Evolutionary conservation across 2,329 filamentous ascomycete species (phyloP), one percentile per base, ranked within the genome.

Genomic region (Calonectria montana): DNA sequence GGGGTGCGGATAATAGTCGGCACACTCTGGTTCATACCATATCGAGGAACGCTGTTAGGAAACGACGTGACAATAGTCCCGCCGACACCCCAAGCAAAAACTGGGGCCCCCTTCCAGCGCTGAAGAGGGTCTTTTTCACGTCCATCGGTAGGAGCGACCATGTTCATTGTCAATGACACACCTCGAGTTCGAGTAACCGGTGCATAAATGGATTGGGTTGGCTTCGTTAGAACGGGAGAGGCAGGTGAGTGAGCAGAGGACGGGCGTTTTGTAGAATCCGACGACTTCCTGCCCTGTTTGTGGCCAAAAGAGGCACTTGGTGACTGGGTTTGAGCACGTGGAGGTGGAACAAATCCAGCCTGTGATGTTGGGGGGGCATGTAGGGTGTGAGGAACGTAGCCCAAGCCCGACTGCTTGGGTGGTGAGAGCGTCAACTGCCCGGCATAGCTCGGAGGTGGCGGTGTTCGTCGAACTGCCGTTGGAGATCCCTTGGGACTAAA

Each of bases 31-130:
- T 92, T 94, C 75, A 94, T 92, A 29, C 92, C 91, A 83, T 98
- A 98, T 57, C 96, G 92, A 16, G 96, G 96, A 39, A 97, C 91
- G 75, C 96, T 93, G 81, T 94, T 95, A 0, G 97, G 97, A 79
- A 98, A 98, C 50, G 92, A 94, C 1, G 94, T 95, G 3, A 97
- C 88, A 13, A 98, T 86, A 2, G 91, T 90, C 15, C 97, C 97
- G 23, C 95, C 96, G 61, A 97, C 91, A 3, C 95, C 95, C 93
- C 97, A 99, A 1, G 90, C 90, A 79, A 98, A 93, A 15, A 98
- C 89, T 0, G 97, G 97, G 15, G 91, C 90, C 3, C 97, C 97
- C 84, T 94, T 95, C 97, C 97, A 99, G 75, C 97, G 89, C 81
- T 97, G 90, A 8, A 99, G 86, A 2, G 92, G 91, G 84, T 99